Percentiles rank a stretch among this genome's conserved stretches.
Conservation (phyloP, 2,329 filamentous ascomycete species). For the Xylaria sp. region DNA sequence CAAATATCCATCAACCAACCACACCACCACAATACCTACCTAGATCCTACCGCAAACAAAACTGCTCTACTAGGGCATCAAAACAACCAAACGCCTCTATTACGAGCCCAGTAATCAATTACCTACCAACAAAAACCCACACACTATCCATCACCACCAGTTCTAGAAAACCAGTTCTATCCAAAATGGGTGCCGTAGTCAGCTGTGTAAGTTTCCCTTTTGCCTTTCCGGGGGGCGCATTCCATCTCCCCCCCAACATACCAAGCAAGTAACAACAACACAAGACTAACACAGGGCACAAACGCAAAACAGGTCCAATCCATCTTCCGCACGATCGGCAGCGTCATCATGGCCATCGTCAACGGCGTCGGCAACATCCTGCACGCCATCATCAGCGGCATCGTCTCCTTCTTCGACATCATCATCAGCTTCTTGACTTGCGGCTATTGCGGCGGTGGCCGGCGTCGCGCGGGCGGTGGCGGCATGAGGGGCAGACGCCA, state of each 20-base stretch:
- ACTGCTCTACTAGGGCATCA: conserved; percentile 12
- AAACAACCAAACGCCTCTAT: too few relatives aligned
- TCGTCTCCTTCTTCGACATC: conserved; percentile 69
- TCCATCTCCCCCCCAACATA: background rate
- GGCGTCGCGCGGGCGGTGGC: conserved; percentile 31
- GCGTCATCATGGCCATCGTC: conserved; percentile 70
- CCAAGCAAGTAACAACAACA: too few relatives aligned
- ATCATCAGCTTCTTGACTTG: conserved; percentile 70
- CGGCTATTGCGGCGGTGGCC: conserved; percentile 47
- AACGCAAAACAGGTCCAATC: conserved; percentile 55
- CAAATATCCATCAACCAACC: conserved; percentile 1
- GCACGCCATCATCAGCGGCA: conserved; percentile 69
- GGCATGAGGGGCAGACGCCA: conserved; percentile 23
- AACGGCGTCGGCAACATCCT: conserved; percentile 69
- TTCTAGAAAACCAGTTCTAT: conserved; percentile 22
- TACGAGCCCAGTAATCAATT: conserved; percentile 17
- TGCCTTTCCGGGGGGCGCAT: too few relatives aligned
- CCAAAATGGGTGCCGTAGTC: conserved; percentile 79
- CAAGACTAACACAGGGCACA: conserved; percentile 35
- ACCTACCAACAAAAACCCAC: background rate
- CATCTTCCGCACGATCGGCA: conserved; percentile 68
- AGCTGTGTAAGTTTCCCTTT: conserved; percentile 71
- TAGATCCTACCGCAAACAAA: background rate
- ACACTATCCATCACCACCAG: background rate
- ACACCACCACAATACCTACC: too few relatives aligned